Base-by-base conservation (phyloP, 371 early-diverging fungal genomes). In the Mortierella sp. region DNA sequence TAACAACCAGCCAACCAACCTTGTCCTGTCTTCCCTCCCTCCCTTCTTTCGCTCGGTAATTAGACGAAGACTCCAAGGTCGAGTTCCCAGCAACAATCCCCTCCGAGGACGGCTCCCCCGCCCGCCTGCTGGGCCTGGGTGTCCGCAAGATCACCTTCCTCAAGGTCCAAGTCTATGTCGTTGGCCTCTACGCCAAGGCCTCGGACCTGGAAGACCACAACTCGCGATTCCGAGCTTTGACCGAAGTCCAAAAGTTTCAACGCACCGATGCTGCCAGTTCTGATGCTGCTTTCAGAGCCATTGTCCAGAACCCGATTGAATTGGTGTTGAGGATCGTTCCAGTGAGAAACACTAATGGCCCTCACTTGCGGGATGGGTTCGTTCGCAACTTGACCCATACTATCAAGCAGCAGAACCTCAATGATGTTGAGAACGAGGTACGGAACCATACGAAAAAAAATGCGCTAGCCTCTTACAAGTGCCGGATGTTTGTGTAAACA, bases 351-450 rank as follows among this genome's bases (percentile, higher is more conserved):
- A 94, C 95, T 5, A 92, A 92, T 72, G 93, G 92, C 2, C 92
- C 93, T 37, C 95, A 95, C 87, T 80, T 95, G 54, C 92, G 95
- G 9, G 94, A 95, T 80, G 95, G 95, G 0, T 94, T 95, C 80
- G 88, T 93, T 13, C 88, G 93, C 8, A 80, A 90, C n/a, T 84
- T 95, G 72, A 81, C 89, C 79, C 53, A 90, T 89, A 55, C 90
- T 89, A 90, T 88, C 46, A 81, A 79, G 70, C 72, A 78, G 3
- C 82, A 82, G 54, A 85, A 82, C 43, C 72, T 84, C 74, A 74
- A 71, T 64, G 80, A 80, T 40, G 31, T 74, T 21, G 85, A 82
- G 6, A 78, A 77, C 55, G 76, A 81, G 69, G 80, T 74, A 31
- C 26, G 31, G 43, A 40, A 40, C n/a, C n/a, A n/a, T 2, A 40